A percentile compares a stretch with the other conserved stretches of the same genome.
phyloP scores from a whole-genome alignment of 805 yeast genomes.

The Saturnispora bothae region DNA sequence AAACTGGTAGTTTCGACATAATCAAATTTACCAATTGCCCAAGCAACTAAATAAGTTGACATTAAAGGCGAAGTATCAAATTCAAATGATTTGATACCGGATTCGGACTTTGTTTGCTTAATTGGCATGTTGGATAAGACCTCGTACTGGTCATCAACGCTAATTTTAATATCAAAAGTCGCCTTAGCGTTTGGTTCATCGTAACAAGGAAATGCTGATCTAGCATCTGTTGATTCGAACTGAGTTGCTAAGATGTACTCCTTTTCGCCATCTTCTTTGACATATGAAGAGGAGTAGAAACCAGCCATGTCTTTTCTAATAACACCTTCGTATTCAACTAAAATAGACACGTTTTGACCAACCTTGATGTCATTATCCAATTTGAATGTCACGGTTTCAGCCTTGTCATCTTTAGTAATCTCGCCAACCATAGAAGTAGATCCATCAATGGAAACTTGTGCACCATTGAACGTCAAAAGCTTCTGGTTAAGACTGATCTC shows the following conservation, averaged over 20 bases:
- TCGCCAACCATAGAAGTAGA: slow-evolving; percentile 19
- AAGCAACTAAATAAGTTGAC: slow-evolving; percentile 48
- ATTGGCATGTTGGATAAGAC: slow-evolving; percentile 42
- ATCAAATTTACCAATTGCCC: slow-evolving; percentile 50
- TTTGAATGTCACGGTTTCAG: slow-evolving; percentile 53
- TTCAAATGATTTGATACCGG: slow-evolving; percentile 19
- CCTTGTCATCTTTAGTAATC: slow-evolving; percentile 26
- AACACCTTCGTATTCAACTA: slow-evolving; percentile 31
- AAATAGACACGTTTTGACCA: slow-evolving; percentile 24
- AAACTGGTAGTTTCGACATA: slow-evolving; percentile 38
- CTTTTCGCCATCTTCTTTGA: slow-evolving; percentile 26
- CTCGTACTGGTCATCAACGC: slow-evolving; percentile 24
- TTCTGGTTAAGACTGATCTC: slow-evolving; percentile 40
- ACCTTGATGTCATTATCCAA: slow-evolving; percentile 30
- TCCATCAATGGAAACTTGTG: slow-evolving; percentile 15
- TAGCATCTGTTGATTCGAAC: slow-evolving; percentile 49
- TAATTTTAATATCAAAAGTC: slow-evolving; percentile 37
- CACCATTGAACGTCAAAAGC: slow-evolving; percentile 27
- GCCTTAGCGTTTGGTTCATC: slow-evolving; percentile 51
- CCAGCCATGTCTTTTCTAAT: slow-evolving; percentile 49
- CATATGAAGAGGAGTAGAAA: slow-evolving; percentile 39
- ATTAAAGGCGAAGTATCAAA: slow-evolving; percentile 42
- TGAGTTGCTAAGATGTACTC: slow-evolving; percentile 41
- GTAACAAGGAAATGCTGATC: slow-evolving; percentile 48
- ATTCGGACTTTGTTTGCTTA: slow-evolving; percentile 4